Base-by-base conservation (phyloP, 140 eudicot genomes). In the Flaveria floridana region DNA sequence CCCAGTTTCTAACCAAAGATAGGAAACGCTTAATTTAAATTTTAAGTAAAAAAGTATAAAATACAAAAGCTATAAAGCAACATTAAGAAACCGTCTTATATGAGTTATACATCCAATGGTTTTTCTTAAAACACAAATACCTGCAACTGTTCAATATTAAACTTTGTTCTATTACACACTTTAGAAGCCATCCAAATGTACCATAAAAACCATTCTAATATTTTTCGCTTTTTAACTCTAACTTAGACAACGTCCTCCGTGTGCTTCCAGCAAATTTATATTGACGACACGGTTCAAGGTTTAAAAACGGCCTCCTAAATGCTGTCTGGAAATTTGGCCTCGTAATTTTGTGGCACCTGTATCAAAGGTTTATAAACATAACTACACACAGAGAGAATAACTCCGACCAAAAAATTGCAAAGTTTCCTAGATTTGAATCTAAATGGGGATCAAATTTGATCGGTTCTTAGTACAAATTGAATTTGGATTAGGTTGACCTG, bases 251-350 rank as follows among this genome's bases (percentile, higher is more conserved):
- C 71, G 28, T 51, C 71, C 34, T 41, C 74, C 26, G 11, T 58
- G 46, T 16, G 61, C 42, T 34, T 59, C 71, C 64, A 2, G 51
- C 68, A 67, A 68, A 46, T 16, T 20, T 58, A 65, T 66, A 46
- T 62, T 66, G 62, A 64, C 2, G 19, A 68, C 53, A 68, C 72
- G 18, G 58, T 57, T 20, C 34, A 1, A 39, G 0, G 66, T 19
- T 65, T 50, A 65, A 50, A 53, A 52, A 55, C 66, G 16, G 16
- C n/a, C 82, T 19, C 55, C 78, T 81, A 81, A 18, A 65, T 28
- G 78, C 85, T 76, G 50, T 76, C 85, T 0, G 85, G 85, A 65
- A 81, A 81, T 67, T 81, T 81, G 56, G 71, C 78, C 70, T 71
- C 81, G 6, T 81, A 81, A 73, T 52, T 78, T 26, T 76, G 65